Percentiles rank a stretch among this genome's conserved stretches.
Evolutionary conservation across 2,329 filamentous ascomycete genomes (phyloP).

Genomic region (Aspergillus fumigatiaffinis): DNA sequence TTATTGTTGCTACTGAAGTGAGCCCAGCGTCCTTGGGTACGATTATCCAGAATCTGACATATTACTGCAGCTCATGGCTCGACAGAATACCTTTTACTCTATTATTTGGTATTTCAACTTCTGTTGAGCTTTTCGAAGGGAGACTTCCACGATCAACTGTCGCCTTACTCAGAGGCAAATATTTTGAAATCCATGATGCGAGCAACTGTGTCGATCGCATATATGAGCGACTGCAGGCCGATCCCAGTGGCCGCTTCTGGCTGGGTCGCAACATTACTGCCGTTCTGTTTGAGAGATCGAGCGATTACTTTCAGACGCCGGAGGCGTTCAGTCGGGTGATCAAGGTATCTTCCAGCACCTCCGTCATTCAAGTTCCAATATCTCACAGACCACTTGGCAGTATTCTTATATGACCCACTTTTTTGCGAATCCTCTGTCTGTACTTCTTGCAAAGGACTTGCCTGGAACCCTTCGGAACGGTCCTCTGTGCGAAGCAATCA

Average conservation of each 20-base stretch:
- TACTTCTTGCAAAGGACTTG: slow-evolving; percentile 41
- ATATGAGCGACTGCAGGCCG: slow-evolving; percentile 36
- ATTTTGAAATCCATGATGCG: slow-evolving; percentile 52
- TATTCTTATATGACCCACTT: slow-evolving; percentile 63
- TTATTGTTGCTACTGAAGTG: slow-evolving; percentile 47
- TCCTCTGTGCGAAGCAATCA: slow-evolving; percentile 52
- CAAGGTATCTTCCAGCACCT: slow-evolving; percentile 36
- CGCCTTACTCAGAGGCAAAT: slow-evolving; percentile 49
- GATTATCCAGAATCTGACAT: slow-evolving; percentile 18
- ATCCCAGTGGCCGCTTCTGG: slow-evolving; percentile 40
- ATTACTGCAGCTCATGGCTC: slow-evolving; percentile 50
- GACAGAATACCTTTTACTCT: slow-evolving; percentile 59
- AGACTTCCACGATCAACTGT: slow-evolving; percentile 53
- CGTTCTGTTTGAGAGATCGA: slow-evolving; percentile 53
- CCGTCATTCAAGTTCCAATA: background rate
- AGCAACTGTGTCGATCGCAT: slow-evolving; percentile 44
- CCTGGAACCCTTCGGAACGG: slow-evolving; percentile 25
- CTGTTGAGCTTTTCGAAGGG: slow-evolving; percentile 58
- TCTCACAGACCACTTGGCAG: slow-evolving; percentile 28
- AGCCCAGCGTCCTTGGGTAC: slow-evolving; percentile 8
- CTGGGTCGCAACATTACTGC: slow-evolving; percentile 52
- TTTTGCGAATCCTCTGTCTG: slow-evolving; percentile 56
- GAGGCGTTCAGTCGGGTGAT: slow-evolving; percentile 52
- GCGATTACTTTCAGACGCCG: slow-evolving; percentile 58
- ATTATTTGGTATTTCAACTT: slow-evolving; percentile 60